Percentiles rank a stretch among this genome's conserved stretches.
Evolutionary conservation across 345 rosid genomes (phyloP).

Genomic region (Aquilaria malaccensis): DNA sequence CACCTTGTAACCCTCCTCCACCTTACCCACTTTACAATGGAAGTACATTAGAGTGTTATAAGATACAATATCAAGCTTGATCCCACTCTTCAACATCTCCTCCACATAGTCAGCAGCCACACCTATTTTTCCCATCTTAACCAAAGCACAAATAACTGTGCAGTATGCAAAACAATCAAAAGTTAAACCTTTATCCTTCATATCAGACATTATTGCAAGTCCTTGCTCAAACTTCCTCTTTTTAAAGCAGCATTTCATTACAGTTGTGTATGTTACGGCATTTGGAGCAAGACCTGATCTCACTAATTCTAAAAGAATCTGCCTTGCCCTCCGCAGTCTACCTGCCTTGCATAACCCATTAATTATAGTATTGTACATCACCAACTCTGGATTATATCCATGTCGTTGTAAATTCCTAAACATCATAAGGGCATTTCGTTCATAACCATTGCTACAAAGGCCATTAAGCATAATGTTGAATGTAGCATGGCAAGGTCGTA

Average conservation of each 20-base stretch:
- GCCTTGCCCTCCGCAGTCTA: conserved; percentile 42
- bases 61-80: conserved; percentile 59
- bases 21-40: conserved; percentile 48
- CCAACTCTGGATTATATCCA: conserved; percentile 49
- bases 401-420: conserved; percentile 44
- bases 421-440: conserved; percentile 41
- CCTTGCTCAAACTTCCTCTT: conserved; percentile 52
- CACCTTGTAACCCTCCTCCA: conserved; percentile 47
- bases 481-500: conserved; percentile 40
- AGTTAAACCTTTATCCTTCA: conserved; percentile 58
- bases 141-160: conserved; percentile 53
- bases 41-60: conserved; percentile 67
- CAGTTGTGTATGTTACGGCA: conserved; percentile 64
- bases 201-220: conserved; percentile 42
- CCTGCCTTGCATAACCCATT: conserved; percentile 65
- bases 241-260: conserved; percentile 57
- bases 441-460: conserved; percentile 60
- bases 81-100: conserved; percentile 37
- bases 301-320: conserved; percentile 48
- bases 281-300: conserved; percentile 50
- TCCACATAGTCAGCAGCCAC: conserved; percentile 44
- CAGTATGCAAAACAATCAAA: conserved; percentile 78
- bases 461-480: conserved; percentile 73
- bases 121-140: conserved; percentile 46
- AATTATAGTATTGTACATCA: conserved; percentile 70